A percentile compares a stretch with the other conserved stretches of the same genome.
phyloP scores from a whole-genome alignment of 345 rosid species.

The Eucalyptus curtisii region DNA sequence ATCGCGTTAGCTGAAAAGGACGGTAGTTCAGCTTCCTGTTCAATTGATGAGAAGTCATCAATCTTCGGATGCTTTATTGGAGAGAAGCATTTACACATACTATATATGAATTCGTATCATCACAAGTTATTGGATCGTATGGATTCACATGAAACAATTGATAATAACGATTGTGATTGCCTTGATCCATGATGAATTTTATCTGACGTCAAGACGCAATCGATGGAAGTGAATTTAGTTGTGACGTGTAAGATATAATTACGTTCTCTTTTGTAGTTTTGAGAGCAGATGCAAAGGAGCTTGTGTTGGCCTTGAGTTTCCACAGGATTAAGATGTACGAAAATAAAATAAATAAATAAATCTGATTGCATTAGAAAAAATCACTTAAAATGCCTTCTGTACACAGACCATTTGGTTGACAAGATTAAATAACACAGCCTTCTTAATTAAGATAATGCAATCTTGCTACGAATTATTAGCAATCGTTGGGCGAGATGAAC shows the following conservation, averaged over 20 bases:
- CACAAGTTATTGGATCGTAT: background rate
- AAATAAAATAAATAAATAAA: background rate
- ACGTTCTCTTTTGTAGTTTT: background rate
- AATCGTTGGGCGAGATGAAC: background rate
- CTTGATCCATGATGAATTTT: background rate
- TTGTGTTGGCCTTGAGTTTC: background rate
- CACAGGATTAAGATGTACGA: background rate
- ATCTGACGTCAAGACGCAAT: fast-evolving
- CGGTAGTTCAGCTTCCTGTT: background rate
- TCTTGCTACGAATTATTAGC: background rate
- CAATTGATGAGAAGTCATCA: background rate
- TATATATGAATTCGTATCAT: background rate
- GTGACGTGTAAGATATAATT: background rate
- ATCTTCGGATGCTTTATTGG: background rate
- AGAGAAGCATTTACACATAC: background rate
- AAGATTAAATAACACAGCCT: background rate
- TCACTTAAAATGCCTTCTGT: background rate
- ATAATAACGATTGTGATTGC: background rate
- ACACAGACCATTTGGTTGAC: background rate
- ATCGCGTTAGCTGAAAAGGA: background rate
- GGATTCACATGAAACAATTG: background rate
- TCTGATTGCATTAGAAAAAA: background rate
- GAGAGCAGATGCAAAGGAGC: background rate
- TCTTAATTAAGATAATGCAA: background rate
- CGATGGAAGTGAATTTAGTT: background rate